Evolutionary conservation across 768 basidiomycete species (phyloP).

Genomic region (Sarcodon aspratus): DNA sequence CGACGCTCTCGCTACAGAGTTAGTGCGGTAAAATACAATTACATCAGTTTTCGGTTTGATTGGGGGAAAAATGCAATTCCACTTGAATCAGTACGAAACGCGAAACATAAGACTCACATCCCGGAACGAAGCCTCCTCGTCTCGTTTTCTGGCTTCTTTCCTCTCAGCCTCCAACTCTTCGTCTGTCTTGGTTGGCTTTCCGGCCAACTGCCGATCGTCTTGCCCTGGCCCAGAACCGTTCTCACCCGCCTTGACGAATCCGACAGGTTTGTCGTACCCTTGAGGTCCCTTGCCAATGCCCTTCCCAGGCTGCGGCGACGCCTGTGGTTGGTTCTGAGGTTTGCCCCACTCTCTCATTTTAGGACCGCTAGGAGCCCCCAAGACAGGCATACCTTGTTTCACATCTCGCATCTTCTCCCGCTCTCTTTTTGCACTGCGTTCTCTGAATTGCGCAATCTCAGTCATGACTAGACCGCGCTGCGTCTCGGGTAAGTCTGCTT

Average conservation of each 20-base stretch:
- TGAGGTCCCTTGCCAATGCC: conserved; percentile 61
- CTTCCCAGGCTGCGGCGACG: conserved; percentile 27
- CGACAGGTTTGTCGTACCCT: conserved; percentile 67
- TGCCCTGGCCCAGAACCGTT: conserved; percentile 18
- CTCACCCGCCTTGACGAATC: conserved; percentile 70
- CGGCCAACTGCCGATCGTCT: conserved; percentile 20
- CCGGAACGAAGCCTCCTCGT: conserved; percentile 77
- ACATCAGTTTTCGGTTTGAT: not conserved
- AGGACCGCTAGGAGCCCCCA: conserved; percentile 54
- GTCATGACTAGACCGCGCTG: conserved; percentile 87
- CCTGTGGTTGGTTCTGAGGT: conserved; percentile 24
- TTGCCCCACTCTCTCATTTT: conserved; percentile 76
- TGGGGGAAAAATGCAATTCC: not conserved
- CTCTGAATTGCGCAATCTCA: conserved; percentile 93
- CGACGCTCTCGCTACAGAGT: conserved; percentile 70
- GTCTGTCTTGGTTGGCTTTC: conserved; percentile 55
- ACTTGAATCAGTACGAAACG: not conserved
- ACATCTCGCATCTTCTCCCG: conserved; percentile 81
- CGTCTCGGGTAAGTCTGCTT: conserved; percentile 94
- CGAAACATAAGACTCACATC: conserved; percentile 47
- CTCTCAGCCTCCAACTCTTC: conserved; percentile 81
- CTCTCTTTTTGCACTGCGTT: conserved; percentile 85
- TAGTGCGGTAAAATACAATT: not conserved
- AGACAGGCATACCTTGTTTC: conserved; percentile 31
- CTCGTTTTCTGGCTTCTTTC: conserved; percentile 60